Base-by-base conservation (phyloP, 257 asterid species). In the Rhazya stricta region DNA sequence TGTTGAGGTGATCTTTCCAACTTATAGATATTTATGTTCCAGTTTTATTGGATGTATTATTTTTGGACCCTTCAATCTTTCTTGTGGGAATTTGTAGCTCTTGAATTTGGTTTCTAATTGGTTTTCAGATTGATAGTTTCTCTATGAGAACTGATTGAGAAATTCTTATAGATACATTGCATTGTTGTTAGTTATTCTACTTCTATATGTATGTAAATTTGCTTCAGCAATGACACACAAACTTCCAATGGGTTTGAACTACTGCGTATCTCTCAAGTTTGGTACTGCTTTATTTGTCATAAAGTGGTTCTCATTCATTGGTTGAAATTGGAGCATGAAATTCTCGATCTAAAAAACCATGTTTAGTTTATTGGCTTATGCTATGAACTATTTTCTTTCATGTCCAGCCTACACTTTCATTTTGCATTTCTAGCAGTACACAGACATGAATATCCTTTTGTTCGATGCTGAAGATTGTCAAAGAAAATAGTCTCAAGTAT, bases 1-100 rank as follows among this genome's bases (percentile, higher is more conserved):
- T 89, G 89, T 75, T 89, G 80, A 90, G 96, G 97, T 90, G 76
- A 77, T 37, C 7, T 25, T 74, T 71, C 61, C 23, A 18, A 51
- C 7, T 15, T 29, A 23, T 39, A 8, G 15, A 19, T n/a, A 41
- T 29, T 45, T 30, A 42, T 63, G 43, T 0, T 36, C 15, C 3
- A n/a, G n/a, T 6, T 18, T 3, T 10, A 34, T 32, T 3, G 41
- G 30, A 56, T 39, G 69, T 9, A 1, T 5, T n/a, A n/a, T n/a
- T 27, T 57, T 18, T 43, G 48, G 48, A 1, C 13, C 2, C 48
- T 66, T 9, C 27, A 37, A 23, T 21, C 29, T 21, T 66, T 18
- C 71, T 51, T 51, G 25, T 51, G 58, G 23, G 6, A 51, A 51
- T 51, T 25, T 51, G 9, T 51, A 23, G 41, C n/a, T 32, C 32